Percentiles rank a stretch among this genome's conserved stretches.
phyloP scores from a whole-genome alignment of 345 rosid species.

The Cardamine occulta region DNA sequence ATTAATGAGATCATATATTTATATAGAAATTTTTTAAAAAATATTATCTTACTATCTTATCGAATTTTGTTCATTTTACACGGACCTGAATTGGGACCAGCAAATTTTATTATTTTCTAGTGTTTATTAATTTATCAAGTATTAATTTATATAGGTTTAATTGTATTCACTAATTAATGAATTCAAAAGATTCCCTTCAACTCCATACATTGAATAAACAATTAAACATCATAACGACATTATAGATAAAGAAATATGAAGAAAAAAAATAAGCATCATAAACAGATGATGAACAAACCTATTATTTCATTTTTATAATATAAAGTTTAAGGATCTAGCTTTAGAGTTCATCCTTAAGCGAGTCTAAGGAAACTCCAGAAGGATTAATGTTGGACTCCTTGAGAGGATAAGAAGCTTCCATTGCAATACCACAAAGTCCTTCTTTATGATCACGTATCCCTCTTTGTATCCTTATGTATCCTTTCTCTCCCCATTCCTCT shows the following conservation, averaged over 20 bases:
- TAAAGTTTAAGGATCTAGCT: neutral
- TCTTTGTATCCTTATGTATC: slow-evolving; percentile 65
- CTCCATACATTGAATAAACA: neutral
- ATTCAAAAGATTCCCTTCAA: neutral
- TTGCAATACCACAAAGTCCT: slow-evolving; percentile 77
- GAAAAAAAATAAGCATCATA: neutral
- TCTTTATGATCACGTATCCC: slow-evolving; percentile 45
- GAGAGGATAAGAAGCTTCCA: slow-evolving; percentile 71
- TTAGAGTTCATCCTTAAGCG: slow-evolving; percentile 70
- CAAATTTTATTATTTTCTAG: too few species aligned
- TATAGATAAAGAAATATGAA: neutral
- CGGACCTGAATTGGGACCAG: too few species aligned
- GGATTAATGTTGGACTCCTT: slow-evolving; percentile 63
- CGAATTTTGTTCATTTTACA: too few species aligned
- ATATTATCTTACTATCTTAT: too few species aligned
- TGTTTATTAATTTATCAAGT: too few species aligned
- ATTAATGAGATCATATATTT: too few species aligned
- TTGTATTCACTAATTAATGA: neutral
- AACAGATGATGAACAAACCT: slow-evolving; percentile 14
- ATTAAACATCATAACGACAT: neutral
- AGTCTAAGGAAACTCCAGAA: slow-evolving; percentile 25
- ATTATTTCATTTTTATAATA: neutral
- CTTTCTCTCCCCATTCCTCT: slow-evolving; percentile 76
- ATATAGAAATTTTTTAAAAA: too few species aligned
- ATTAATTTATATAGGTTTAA: too few species aligned